These are phyloP conservation scores for Achlya hypogyna DNA, from an alignment of 352 stramenopile species.

Conservation along the genomic window DNA sequence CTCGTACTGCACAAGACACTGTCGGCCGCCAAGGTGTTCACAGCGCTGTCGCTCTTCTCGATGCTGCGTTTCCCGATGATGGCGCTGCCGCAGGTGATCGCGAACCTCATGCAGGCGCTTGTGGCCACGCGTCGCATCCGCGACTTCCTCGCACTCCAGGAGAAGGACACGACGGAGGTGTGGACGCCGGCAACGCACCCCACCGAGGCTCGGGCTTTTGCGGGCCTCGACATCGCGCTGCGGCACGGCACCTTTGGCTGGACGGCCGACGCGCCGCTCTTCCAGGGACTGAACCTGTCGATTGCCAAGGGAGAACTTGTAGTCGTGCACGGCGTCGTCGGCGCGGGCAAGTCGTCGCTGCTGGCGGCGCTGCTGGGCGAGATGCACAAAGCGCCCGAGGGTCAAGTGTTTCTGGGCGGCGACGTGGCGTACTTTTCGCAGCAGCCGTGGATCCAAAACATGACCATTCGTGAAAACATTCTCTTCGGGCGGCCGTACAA, in stretches of 20 bases:
- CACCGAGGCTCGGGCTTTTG: neutral
- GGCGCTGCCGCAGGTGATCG: conserved; percentile 11
- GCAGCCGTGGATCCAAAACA: conserved; percentile 35
- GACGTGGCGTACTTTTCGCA: conserved; percentile 25
- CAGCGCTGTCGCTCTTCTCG: conserved; percentile 21
- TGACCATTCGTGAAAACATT: conserved; percentile 73
- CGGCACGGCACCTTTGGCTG: conserved; percentile 55
- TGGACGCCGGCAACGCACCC: neutral
- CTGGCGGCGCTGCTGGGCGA: conserved; percentile 82
- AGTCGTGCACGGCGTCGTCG: conserved; percentile 39
- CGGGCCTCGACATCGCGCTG: conserved; percentile 27
- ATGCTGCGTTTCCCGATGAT: conserved; percentile 22
- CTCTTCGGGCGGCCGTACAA: conserved; percentile 55
- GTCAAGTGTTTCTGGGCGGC: neutral
- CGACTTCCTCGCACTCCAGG: conserved; percentile 5
- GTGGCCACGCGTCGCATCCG: conserved; percentile 1
- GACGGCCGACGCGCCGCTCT: conserved; percentile 22
- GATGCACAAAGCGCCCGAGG: conserved; percentile 35
- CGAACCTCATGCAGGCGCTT: conserved; percentile 16
- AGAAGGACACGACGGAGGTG: neutral
- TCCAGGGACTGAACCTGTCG: conserved; percentile 34
- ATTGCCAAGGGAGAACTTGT: conserved; percentile 44
- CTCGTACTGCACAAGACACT: conserved; percentile 17
- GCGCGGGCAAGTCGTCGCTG: conserved; percentile 78
- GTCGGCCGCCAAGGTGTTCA: conserved; percentile 20